These are phyloP conservation scores for Lactarius trivialis DNA, from an alignment of 768 basidiomycete species.

Conservation along the genomic window DNA sequence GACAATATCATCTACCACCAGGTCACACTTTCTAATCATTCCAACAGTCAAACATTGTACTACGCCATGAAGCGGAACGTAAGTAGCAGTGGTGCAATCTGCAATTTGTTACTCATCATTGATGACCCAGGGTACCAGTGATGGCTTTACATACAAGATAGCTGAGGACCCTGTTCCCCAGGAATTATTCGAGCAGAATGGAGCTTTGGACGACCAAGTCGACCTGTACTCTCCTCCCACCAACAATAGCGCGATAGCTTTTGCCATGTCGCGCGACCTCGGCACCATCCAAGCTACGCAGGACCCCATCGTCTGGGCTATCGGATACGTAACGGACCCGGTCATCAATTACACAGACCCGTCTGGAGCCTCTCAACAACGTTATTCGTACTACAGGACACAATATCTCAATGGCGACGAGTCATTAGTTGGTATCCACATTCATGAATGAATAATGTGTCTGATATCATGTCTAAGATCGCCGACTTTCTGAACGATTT, in stretches of 20 bases:
- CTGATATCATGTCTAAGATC: conserved; percentile 28
- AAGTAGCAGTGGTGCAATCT: not conserved
- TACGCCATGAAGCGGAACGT: conserved; percentile 18
- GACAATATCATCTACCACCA: conserved; percentile 3
- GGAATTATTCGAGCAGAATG: conserved; percentile 18
- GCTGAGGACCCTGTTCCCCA: conserved; percentile 12
- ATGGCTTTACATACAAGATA: conserved; percentile 16
- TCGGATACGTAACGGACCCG: conserved; percentile 28
- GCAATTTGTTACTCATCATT: not conserved
- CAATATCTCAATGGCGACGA: conserved; percentile 28
- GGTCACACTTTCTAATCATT: not conserved
- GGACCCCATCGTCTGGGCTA: conserved; percentile 25
- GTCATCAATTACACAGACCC: conserved; percentile 29
- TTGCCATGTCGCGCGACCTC: conserved; percentile 27
- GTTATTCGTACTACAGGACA: conserved; percentile 38
- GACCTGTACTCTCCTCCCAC: not conserved
- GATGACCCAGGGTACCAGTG: not conserved
- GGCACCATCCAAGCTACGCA: conserved; percentile 23
- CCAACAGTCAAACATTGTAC: conserved; percentile 4
- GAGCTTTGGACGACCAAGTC: conserved; percentile 18
- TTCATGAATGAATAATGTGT: not conserved
- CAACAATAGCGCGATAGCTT: conserved; percentile 17
- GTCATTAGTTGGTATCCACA: conserved; percentile 22
- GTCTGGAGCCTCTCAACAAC: conserved; percentile 34
- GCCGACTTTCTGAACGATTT: conserved; percentile 41